Evolutionary conservation across 768 basidiomycete species (phyloP).

Genomic region (Psilocybe cubensis): DNA sequence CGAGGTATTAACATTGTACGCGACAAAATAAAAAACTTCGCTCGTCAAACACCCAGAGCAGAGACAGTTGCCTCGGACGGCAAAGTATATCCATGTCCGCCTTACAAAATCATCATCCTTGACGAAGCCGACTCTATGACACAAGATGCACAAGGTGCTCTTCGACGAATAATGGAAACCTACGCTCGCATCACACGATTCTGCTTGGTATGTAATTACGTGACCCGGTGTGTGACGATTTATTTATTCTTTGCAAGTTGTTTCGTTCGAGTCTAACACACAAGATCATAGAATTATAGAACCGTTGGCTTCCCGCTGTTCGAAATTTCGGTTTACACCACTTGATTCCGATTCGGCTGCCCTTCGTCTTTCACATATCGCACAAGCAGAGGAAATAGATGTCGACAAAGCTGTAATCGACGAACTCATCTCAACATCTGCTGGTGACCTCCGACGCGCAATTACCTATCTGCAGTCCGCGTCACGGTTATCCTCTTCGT

Average conservation of each 20-base stretch:
- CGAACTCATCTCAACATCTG: slow-evolving; percentile 77
- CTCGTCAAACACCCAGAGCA: slow-evolving; percentile 88
- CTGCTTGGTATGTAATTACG: slow-evolving; percentile 98
- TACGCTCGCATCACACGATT: slow-evolving; percentile 96
- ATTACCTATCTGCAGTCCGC: slow-evolving; percentile 99
- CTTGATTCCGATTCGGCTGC: slow-evolving; percentile 80
- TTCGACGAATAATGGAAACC: slow-evolving; percentile 99
- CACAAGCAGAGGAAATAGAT: slow-evolving; percentile 69
- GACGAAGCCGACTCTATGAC: slow-evolving; percentile 99
- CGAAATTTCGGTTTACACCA: slow-evolving; percentile 97
- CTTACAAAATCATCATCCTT: slow-evolving; percentile 98
- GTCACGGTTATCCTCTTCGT: slow-evolving; percentile 80
- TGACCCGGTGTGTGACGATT: slow-evolving; percentile 72
- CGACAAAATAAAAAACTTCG: slow-evolving; percentile 99
- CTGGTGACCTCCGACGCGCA: slow-evolving; percentile 93
- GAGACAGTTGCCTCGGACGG: slow-evolving; percentile 73
- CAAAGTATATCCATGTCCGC: slow-evolving; percentile 91
- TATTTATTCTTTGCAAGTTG: background rate
- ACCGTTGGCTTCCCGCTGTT: slow-evolving; percentile 97
- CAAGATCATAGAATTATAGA: slow-evolving; percentile 82
- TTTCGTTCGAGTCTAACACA: background rate
- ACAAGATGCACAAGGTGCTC: slow-evolving; percentile 96
- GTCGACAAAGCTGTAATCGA: slow-evolving; percentile 63
- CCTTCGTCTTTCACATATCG: slow-evolving; percentile 79
- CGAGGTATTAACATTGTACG: slow-evolving; percentile 96